Evolutionary conservation across 495 filamentous ascomycete genomes (phyloP).

Genomic region (Jackrogersella minutella): DNA sequence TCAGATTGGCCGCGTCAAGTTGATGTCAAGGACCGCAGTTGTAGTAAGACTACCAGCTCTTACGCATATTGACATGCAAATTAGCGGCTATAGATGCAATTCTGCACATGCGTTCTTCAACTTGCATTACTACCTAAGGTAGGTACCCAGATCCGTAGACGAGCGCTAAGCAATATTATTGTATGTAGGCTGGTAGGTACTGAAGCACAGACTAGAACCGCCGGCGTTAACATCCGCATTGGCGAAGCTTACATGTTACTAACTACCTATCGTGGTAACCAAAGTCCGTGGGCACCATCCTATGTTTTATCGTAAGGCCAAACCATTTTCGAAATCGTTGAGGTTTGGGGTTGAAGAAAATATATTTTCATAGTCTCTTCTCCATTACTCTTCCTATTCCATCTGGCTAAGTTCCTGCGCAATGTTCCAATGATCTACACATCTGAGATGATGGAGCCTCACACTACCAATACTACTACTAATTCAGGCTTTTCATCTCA

Average conservation of each 20-base stretch:
- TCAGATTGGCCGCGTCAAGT: constrained; percentile 21
- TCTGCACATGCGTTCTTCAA: constrained; percentile 2
- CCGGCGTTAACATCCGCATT: constrained; percentile 10
- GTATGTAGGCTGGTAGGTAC: too few relatives aligned
- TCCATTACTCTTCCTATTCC: constrained; percentile 1
- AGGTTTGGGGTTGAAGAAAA: constrained; percentile 11
- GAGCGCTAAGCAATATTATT: constrained; percentile 14
- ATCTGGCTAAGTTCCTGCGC: constrained; percentile 2
- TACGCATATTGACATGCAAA: constrained; percentile 9
- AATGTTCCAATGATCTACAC: constrained; percentile 2
- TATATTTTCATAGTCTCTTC: constrained; percentile 2
- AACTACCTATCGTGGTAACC: constrained; percentile 35
- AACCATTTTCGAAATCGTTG: constrained; percentile 6
- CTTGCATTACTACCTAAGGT: constrained; percentile 36
- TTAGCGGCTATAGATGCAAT: constrained; percentile 5
- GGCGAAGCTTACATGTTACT: constrained; percentile 20
- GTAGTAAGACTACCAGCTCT: constrained; percentile 35
- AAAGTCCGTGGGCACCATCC: constrained; percentile 25
- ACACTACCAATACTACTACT: neutral
- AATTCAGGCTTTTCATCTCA: neutral
- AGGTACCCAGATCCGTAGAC: too few relatives aligned
- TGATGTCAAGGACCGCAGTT: constrained; percentile 25
- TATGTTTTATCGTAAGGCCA: constrained; percentile 9
- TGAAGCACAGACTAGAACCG: constrained; percentile 3
- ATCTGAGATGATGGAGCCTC: constrained; percentile 8